Base-by-base conservation (phyloP, 805 yeast species). In the Candida multigemmis region DNA sequence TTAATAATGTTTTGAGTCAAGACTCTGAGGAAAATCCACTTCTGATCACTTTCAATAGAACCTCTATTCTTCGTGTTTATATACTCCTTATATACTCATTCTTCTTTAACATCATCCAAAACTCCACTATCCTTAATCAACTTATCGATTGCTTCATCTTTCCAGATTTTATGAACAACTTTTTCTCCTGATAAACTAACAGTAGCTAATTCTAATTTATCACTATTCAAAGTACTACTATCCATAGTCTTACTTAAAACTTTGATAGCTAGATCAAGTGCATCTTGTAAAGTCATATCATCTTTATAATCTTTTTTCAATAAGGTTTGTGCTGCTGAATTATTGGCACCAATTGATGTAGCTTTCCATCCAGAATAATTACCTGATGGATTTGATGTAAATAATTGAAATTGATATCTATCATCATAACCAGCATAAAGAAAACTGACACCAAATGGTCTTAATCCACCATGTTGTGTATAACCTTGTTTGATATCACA, bases 301-400 rank as follows among this genome's bases (percentile, higher is more conserved):
- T 83, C 89, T 50, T 81, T 85, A 63, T 83, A 91, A 44, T 91
- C 98, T 60, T 87, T 94, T 58, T 91, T 91, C 48, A 91, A 68
- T 37, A 91, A 61, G 1, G 98, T 89, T 61, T 91, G 98, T 1
- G 96, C 96, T 23, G 96, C 87, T 6, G 94, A 74, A 37, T 85
- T 86, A 60, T 91, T 91, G 26, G 96, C 95, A 22, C 99, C 99
- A 34, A 91, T 87, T 42, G 85, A 71, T 18, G 96, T 89, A 23
- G 98, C 98, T 57, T 83, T 86, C 99, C 99, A 91, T 14, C 98
- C 97, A 12, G 94, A 74, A 53, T 87, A 91, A 59, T 91, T 91
- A 15, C 99, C 99, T 0, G 95, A 83, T 9, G 99, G 99, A 51
- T 91, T 91, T 14, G 94, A 81, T 5, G 96, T 87, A 60, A 78